Base-by-base conservation (phyloP, 768 basidiomycete species). In the Lenzites betulinus region DNA sequence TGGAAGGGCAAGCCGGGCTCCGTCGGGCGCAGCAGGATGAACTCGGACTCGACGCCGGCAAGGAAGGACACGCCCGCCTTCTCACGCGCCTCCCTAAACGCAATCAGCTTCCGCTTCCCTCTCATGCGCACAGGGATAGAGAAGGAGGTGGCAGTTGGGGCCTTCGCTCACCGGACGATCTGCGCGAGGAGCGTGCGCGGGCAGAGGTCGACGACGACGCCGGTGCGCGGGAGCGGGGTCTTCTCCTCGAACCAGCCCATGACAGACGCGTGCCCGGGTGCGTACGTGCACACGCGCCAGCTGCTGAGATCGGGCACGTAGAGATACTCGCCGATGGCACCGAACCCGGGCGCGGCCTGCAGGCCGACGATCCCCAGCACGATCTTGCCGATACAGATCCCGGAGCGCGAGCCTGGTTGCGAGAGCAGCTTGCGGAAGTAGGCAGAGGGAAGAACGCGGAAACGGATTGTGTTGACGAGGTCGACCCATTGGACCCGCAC, bases 221-320 rank as follows among this genome's bases (percentile, higher is more conserved):
- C 73, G 0, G 66, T 69, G 25, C 56, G 61, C 1, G 67, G 69
- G 39, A 77, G 62, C 1, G 83, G 77, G 0, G 66, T 64, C 63
- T 85, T 86, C 66, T 87, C 82, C 66, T 90, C 77, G 69, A 90
- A 89, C 76, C 80, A 85, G 7, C 90, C 91, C 74, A 89, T 77
- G 25, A 91, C 74, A 54, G 75, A 81, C 6, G 80, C 84, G 66
- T 90, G 86, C 0, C 83, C 81, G 0, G 82, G 81, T 0, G 84
- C 82, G 61, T 88, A 89, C 16, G 79, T 71, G 56, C 82, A 86
- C 2, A 76, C 39, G 55, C 83, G 80, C 33, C 86, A 68, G 2
- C 85, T 81, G 18, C 74, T 71, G 25, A 84, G 54, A 64, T 93
- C 90, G 18, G 83, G 71, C 2, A 78, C 81, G 59, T 84, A 86